Evolutionary conservation across 768 basidiomycete species (phyloP).

Genomic region (Omphalotus guepiniiformis): DNA sequence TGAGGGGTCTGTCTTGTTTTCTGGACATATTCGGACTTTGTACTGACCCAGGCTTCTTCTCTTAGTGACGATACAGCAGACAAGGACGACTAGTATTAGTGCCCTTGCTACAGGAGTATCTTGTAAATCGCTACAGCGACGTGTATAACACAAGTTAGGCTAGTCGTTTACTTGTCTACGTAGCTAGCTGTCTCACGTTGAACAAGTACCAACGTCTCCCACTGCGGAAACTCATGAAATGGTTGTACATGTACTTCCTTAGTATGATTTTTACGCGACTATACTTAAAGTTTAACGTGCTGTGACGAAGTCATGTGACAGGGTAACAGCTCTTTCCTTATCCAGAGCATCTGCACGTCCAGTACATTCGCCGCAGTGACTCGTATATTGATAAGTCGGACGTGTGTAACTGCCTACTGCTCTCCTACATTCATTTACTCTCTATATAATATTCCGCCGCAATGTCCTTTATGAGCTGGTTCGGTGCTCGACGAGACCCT

Average conservation of each 20-base stretch:
- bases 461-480: slow-evolving; percentile 73
- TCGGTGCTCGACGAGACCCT: slow-evolving; percentile 78
- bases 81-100: slow-evolving; percentile 12
- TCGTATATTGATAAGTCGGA: not conserved
- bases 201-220: too few species aligned
- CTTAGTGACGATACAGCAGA: not conserved
- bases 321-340: slow-evolving; percentile 25
- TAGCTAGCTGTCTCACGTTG: too few species aligned
- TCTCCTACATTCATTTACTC: not conserved
- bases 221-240: too few species aligned
- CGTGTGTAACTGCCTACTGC: not conserved
- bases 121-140: too few species aligned
- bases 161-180: too few species aligned
- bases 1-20: slow-evolving; percentile 32
- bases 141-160: too few species aligned
- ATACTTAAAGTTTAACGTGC: too few species aligned
- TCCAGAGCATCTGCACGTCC: slow-evolving; percentile 30
- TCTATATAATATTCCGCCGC: too few species aligned
- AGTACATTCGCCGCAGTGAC: slow-evolving; percentile 6
- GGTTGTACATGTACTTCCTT: too few species aligned
- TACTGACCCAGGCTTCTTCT: not conserved
- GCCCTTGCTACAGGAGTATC: not conserved
- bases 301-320: too few species aligned
- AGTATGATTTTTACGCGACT: too few species aligned
- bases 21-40: not conserved